Percentiles rank a stretch among this genome's conserved stretches.
phyloP scores from a whole-genome alignment of 495 filamentous ascomycete genomes.

The Filosporella fistucella region DNA sequence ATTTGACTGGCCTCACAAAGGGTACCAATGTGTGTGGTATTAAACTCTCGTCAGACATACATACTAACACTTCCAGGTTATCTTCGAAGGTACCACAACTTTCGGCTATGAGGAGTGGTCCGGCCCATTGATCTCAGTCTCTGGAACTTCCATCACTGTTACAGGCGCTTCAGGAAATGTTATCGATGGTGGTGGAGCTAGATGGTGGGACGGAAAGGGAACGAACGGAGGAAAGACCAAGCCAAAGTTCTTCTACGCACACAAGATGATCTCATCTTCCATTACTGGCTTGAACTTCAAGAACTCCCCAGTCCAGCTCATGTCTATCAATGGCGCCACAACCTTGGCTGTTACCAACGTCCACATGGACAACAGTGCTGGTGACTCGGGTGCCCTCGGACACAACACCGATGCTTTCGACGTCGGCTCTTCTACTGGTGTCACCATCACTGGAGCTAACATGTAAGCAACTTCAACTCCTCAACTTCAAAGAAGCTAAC shows the following conservation, averaged over 20 bases:
- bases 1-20: conserved; percentile 36
- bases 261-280: conserved; percentile 36
- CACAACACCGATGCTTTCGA: conserved; percentile 72
- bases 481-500: not conserved
- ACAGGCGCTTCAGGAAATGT: conserved; percentile 35
- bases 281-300: conserved; percentile 44
- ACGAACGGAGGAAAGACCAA: conserved; percentile 48
- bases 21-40: conserved; percentile 37
- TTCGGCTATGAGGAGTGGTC: conserved; percentile 46
- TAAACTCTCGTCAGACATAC: not conserved
- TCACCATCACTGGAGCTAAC: conserved; percentile 50
- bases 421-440: conserved; percentile 39
- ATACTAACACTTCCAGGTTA: conserved; percentile 20
- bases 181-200: conserved; percentile 40
- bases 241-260: conserved; percentile 51
- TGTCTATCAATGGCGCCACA: conserved; percentile 49
- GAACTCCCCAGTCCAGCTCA: conserved; percentile 60
- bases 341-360: conserved; percentile 44
- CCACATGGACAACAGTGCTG: conserved; percentile 40
- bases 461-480: conserved; percentile 25
- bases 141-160: conserved; percentile 40
- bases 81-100: conserved; percentile 21
- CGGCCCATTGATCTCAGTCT: conserved; percentile 43
- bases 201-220: conserved; percentile 50
- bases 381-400: conserved; percentile 41